Evolutionary conservation across 2,329 filamentous ascomycete genomes (phyloP), one percentile per base, ranked within the genome.

Genomic region (Colletotrichum lindemuthianum): DNA sequence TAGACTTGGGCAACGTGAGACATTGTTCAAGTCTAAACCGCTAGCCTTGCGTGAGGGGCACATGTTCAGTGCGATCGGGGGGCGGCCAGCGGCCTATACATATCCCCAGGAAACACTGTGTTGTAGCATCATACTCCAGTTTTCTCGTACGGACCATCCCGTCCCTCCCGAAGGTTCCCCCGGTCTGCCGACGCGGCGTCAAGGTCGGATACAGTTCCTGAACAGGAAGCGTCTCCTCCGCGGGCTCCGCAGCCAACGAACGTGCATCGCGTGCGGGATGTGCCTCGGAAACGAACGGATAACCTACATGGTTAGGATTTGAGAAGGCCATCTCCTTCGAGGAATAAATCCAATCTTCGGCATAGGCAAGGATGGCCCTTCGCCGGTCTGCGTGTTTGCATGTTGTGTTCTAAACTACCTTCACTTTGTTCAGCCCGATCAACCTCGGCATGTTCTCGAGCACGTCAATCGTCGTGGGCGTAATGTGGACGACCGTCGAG

Each of bases 141-240:
- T 50, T 60, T 50, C 40, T 11, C 12, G 9, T 40, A 47, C 61
- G 61, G 61, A 41, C 51, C 51, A 65, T 32, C 61, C 58, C 61
- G 61, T 65, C 45, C 48, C 50, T 60, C 49, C 56, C 60, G 60
- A 64, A 13, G 32, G 57, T 60, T 60, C 54, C 37, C 49, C 56
- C 60, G 60, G 43, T 49, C 50, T 56, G 45, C 57, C 61, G 61
- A 56, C 40, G 45, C 39, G 45, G 50, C 57, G 34, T 40, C 34
- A 34, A 16, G 33, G 37, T 24, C 57, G 51, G 51, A 47, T 45
- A 15, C 58, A 51, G 45, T 51, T n/a, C 57, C 57, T 32, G 39
- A 41, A 65, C 34, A 36, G 51, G 61, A 51, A 16, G 10, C 16
- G 33, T 16, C 36, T 33, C 24, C 50, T 44, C 61, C 50, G 45